Conservation (phyloP, 2,329 filamentous ascomycete genomes). For the Coleophoma cylindrospora region DNA sequence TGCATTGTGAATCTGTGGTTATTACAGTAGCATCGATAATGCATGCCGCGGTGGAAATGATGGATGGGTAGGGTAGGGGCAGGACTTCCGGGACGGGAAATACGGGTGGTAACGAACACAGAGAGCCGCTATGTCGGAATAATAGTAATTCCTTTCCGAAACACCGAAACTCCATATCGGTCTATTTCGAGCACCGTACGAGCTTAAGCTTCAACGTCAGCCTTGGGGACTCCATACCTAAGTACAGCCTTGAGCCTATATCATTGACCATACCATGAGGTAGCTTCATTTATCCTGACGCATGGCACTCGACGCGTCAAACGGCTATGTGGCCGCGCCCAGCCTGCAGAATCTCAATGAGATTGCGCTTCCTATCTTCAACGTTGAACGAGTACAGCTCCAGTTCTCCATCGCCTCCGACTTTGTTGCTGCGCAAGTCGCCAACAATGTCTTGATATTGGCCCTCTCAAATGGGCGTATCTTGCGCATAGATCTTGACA, state of each 20-base stretch:
- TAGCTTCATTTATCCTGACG: constrained; percentile 20
- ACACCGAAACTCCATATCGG: too few species aligned
- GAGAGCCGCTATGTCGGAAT: too few species aligned
- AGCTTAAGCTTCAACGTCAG: constrained; percentile 5
- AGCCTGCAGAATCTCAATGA: constrained; percentile 55
- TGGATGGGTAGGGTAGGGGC: background rate
- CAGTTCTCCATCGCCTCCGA: constrained; percentile 93
- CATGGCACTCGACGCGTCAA: constrained; percentile 68
- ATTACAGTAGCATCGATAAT: background rate
- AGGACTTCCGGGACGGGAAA: too few species aligned
- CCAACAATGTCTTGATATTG: constrained; percentile 92
- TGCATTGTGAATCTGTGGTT: constrained; percentile 1
- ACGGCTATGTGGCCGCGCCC: constrained; percentile 66
- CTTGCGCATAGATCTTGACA: constrained; percentile 88
- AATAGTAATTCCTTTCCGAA: background rate
- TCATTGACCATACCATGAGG: constrained; percentile 18
- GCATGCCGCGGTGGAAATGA: background rate
- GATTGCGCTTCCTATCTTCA: constrained; percentile 79
- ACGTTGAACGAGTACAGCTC: constrained; percentile 85
- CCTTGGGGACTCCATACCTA: constrained; percentile 13
- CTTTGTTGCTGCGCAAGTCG: constrained; percentile 93
- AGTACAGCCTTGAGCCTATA: constrained; percentile 16
- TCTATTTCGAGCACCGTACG: background rate
- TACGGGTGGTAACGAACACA: too few species aligned
- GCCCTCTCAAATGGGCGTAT: constrained; percentile 91